Base-by-base conservation (phyloP, 129 eudicot species). In the Ambrosia trifida region DNA sequence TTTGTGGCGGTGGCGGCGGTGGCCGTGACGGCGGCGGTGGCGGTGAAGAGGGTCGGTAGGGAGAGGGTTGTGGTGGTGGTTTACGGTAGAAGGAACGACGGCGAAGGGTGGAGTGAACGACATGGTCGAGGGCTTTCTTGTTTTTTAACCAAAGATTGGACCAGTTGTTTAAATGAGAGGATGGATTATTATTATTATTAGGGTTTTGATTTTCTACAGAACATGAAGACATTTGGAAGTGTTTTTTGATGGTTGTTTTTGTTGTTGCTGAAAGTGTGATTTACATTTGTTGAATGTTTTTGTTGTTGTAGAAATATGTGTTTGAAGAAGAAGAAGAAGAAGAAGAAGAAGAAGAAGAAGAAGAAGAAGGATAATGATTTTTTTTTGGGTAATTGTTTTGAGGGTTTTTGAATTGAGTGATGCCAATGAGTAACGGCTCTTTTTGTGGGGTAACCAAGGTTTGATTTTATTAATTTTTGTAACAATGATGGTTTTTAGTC, bases 81-180 rank as follows among this genome's bases (percentile, higher is more conserved):
- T 76, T 73, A n/a, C 75, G 72, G 78, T 79, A 52, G 44, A 73
- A 70, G 4, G 88, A 81, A 38, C 85, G 83, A n/a, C 81, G 88
- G 59, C 82, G 84, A 73, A 86, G 80, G 73, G 86, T 74, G 20
- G 81, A 68, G 62, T 74, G 64, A 54, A 88, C 68, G 2, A 76
- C 85, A 47, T 80, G 78, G 66, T 86, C 86, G 5, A 88, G 70
- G 46, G 81, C 84, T 53, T 91, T 86, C 64, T 82, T 85, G 80
- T 78, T 83, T 57, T 86, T 88, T 59, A 67, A 58, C 87, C 87
- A 83, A 9, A 79, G 56, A 41, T 78, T 77, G 28, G 82, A 59
- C 84, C 83, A 76, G 50, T 84, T 72, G 50, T 82, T 72, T 11
- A 69, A 32, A 0, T 82, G 70, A 70, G 77, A 77, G 68, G 85